A percentile compares a stretch with the other conserved stretches of the same genome.
Conservation (phyloP, 306 rosid genomes). For the Purshia tridentata region DNA sequence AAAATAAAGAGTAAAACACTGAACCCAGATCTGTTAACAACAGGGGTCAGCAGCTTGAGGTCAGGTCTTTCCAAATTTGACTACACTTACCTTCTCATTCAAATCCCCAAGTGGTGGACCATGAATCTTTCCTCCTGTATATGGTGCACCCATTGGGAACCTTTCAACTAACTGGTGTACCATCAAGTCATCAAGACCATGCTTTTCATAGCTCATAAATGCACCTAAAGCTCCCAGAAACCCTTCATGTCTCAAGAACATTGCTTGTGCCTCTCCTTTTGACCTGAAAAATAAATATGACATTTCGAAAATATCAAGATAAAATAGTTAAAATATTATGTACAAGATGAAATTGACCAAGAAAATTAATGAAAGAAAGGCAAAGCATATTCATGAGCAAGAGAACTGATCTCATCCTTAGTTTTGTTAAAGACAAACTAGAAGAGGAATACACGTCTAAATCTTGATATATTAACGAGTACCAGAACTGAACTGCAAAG, state of each 20-base stretch:
- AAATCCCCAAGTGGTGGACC: slow-evolving; percentile 97
- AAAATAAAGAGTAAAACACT: slow-evolving; percentile 10
- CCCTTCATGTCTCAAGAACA: slow-evolving; percentile 98
- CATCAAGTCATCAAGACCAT: slow-evolving; percentile 96
- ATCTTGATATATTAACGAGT: slow-evolving; percentile 19
- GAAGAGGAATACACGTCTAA: background rate
- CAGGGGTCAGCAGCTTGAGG: slow-evolving; percentile 14
- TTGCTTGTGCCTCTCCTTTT: slow-evolving; percentile 91
- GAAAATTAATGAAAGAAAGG: slow-evolving; percentile 3
- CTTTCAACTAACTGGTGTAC: slow-evolving; percentile 97
- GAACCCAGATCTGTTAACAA: slow-evolving; percentile 5
- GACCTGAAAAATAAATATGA: slow-evolving; percentile 57
- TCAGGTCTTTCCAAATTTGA: slow-evolving; percentile 31
- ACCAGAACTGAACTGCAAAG: slow-evolving; percentile 95
- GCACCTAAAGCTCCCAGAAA: slow-evolving; percentile 95
- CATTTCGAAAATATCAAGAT: slow-evolving; percentile 18
- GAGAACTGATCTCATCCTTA: background rate
- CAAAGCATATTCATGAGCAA: background rate
- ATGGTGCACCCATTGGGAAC: slow-evolving; percentile 97
- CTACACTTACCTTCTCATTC: slow-evolving; percentile 84
- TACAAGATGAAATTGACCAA: slow-evolving; percentile 2
- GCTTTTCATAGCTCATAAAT: slow-evolving; percentile 98
- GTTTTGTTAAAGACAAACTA: background rate
- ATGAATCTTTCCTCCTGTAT: slow-evolving; percentile 92
- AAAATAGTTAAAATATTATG: background rate